Evolutionary conservation across 768 basidiomycete genomes (phyloP), one percentile per base, ranked within the genome.

Genomic region (Auriscalpium orientale): DNA sequence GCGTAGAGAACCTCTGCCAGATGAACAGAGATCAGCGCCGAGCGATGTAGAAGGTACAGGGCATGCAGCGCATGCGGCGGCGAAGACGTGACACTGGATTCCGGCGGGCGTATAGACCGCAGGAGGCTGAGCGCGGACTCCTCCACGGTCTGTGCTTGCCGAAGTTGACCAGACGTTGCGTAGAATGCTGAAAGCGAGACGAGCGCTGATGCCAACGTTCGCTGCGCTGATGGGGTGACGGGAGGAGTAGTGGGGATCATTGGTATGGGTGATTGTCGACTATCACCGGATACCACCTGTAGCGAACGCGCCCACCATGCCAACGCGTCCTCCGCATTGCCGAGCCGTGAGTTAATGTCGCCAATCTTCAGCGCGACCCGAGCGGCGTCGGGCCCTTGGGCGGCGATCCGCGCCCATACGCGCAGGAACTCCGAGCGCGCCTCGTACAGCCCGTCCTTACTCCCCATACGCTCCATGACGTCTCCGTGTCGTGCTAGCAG

Each of bases 101-200:
- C 68, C 10, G 83, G 76, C 45, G 74, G 69, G n/a, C 65, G 74
- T 52, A 84, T 77, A 36, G 76, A 75, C 47, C 81, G 78, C 55
- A 89, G 71, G 46, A 86, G 70, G 21, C 68, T 62, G 21, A 90
- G 75, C 1, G 82, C 71, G 0, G 72, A 68, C 65, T 86, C 79
- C 66, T 89, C 79, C 15, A 85, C 58, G 28, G 68, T 67, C 62
- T 74, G 77, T 7, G 89, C 88, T 61, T 82, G 71, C 28, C 63
- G 64, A 13, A 87, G 69, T 53, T 79, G 74, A 13, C 81, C 79
- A 2, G 81, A 76, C 21, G 77, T 81, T 15, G 87, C 82, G 64
- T 85, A 85, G 62, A 77, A 79, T 4, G 84, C 83, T 20, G 89
- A 91, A 21, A 87, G 66, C n/a, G 88, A 86, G 8, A 88, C 79